Base-by-base conservation (phyloP, 2,329 filamentous ascomycete genomes). In the Fusarium fujikuroi region DNA sequence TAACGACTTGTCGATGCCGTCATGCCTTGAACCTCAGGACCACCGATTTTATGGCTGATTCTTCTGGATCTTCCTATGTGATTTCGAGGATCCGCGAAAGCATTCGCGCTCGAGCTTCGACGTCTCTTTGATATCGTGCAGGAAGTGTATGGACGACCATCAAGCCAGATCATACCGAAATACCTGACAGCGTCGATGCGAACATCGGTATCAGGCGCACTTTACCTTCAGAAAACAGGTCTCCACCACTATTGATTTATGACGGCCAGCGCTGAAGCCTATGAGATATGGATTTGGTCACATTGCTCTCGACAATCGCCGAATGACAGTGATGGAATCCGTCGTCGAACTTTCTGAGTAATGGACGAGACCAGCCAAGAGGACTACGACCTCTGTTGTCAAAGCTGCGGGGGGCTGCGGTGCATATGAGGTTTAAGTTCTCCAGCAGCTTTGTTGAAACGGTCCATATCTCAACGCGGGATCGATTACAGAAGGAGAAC, bases 51-150 rank as follows among this genome's bases (percentile, higher is more conserved):
- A 16, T 10, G 25, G 6, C 34, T 21, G 8, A 7, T 40, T 21
- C 7, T 23, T 37, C 10, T 40, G 5, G 60, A 25, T n/a, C 16
- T 15, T 15, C 15, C 2, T 5, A 21, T 28, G 9, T 25, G 30
- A 11, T 9, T 7, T 3, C 1, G 5, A 4, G 30, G 30, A 3
- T 25, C 16, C 2, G 4, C 11, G 7, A 28, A 3, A 12, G n/a
- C 4, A 11, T 44, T 9, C 7, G 3, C 18, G 12, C 11, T 3
- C 9, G 30, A 9, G 8, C 9, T 32, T 7, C 12, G 21, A 10
- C 2, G 5, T 11, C 5, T 44, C 15, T 18, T 53, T 7, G 12
- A 44, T 9, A 12, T 44, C 5, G 10, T 10, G 9, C 12, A 9
- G 18, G 11, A 34, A 21, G 7, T 34, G 10, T 7, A 18, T 32